Evolutionary conservation across 1,284 basidiomycete genomes (phyloP).

Genomic region (Ceratobasidium sp.): DNA sequence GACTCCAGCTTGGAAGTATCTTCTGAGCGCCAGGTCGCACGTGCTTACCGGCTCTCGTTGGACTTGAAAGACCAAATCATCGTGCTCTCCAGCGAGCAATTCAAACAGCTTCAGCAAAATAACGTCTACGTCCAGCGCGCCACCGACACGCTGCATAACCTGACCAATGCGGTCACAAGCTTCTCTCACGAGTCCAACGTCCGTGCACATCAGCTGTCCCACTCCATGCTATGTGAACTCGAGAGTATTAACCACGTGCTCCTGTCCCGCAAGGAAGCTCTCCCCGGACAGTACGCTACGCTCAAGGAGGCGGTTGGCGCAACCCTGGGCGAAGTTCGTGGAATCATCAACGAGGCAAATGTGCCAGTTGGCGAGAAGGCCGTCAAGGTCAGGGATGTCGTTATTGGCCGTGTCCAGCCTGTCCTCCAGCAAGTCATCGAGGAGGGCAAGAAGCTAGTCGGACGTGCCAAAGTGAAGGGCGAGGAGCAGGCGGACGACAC

Average conservation of each 20-base stretch:
- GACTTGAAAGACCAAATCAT: constrained; percentile 70
- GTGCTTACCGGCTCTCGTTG: constrained; percentile 71
- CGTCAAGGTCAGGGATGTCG: constrained; percentile 42
- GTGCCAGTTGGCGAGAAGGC: constrained; percentile 47
- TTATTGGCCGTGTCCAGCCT: constrained; percentile 44
- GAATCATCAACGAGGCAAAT: constrained; percentile 44
- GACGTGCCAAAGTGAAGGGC: constrained; percentile 37
- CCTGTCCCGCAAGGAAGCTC: constrained; percentile 27
- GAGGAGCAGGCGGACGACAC: constrained; percentile 22
- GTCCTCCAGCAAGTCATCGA: constrained; percentile 43
- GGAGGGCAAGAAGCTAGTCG: constrained; percentile 43
- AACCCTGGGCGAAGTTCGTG: constrained; percentile 44
- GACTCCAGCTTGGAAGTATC: constrained; percentile 22
- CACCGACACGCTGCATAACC: constrained; percentile 70
- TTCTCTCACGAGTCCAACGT: constrained; percentile 47
- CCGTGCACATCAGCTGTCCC: constrained; percentile 46
- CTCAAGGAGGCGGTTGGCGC: constrained; percentile 38
- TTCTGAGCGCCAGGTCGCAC: constrained; percentile 68
- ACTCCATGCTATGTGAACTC: constrained; percentile 48
- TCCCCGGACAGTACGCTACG: constrained; percentile 21
- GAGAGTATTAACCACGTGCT: constrained; percentile 49
- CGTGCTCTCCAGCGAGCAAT: constrained; percentile 73
- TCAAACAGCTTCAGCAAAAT: constrained; percentile 76
- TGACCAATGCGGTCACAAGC: constrained; percentile 63
- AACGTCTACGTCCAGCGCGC: constrained; percentile 73